phyloP scores from a whole-genome alignment of 139 green algal species.

The Closterium sp. region DNA sequence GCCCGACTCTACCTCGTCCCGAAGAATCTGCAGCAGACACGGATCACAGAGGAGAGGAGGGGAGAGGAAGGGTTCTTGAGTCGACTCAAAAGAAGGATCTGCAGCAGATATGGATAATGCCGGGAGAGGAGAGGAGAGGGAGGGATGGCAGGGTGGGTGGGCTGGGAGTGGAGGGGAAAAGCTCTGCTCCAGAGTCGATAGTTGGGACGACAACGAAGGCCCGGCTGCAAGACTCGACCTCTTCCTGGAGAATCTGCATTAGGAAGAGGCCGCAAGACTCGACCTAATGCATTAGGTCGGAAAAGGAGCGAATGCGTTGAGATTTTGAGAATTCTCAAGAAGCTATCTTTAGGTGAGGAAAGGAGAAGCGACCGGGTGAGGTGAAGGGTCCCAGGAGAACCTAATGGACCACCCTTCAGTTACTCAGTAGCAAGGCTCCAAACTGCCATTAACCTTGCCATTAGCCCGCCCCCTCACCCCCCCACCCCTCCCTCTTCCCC shows the following conservation, averaged over 20 bases:
- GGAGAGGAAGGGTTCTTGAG: too few species aligned
- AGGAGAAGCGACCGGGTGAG: too few species aligned
- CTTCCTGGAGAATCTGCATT: conserved; percentile 18
- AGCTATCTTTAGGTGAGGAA: too few species aligned
- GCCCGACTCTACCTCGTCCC: conserved; percentile 34
- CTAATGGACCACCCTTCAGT: too few species aligned
- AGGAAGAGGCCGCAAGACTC: not conserved
- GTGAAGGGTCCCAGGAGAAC: not conserved
- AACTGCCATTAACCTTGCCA: not conserved
- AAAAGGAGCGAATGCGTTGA: too few species aligned
- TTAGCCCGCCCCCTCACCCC: too few species aligned
- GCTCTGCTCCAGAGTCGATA: conserved; percentile 20
- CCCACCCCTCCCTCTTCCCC: too few species aligned
- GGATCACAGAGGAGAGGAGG: not conserved
- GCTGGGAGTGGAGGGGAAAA: not conserved
- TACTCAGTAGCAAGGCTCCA: not conserved
- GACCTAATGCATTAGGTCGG: too few species aligned
- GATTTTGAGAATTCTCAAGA: too few species aligned
- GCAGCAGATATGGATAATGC: not conserved
- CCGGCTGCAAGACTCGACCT: not conserved
- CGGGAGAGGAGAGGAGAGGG: not conserved
- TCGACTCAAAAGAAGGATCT: not conserved
- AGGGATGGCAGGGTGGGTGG: not conserved
- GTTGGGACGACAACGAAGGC: conserved; percentile 35
- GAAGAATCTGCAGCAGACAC: conserved; percentile 24